These are phyloP conservation scores for Rugonectria rugulosa DNA, from an alignment of 2,329 filamentous ascomycete genomes.

Conservation along the genomic window DNA sequence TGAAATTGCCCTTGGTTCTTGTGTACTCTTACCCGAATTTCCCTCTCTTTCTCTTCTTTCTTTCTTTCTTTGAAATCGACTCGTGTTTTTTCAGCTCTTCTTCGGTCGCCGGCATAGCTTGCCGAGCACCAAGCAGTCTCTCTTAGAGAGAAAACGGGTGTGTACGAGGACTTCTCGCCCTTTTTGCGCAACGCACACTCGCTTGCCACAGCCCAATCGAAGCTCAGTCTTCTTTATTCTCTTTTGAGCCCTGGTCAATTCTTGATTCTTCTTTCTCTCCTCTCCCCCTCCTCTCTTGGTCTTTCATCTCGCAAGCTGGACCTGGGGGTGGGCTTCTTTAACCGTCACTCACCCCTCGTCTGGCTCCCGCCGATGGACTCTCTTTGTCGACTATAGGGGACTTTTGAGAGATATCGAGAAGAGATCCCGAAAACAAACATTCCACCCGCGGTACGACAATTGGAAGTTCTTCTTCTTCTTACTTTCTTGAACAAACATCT, in stretches of 20 bases:
- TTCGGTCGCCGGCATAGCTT: not conserved
- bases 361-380: too few species aligned
- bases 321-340: too few species aligned
- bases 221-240: not conserved
- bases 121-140: not conserved
- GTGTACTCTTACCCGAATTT: not conserved
- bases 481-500: too few species aligned
- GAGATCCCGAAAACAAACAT: too few species aligned
- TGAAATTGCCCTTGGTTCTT: not conserved
- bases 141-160: not conserved
- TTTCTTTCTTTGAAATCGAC: not conserved
- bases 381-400: too few species aligned
- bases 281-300: not conserved
- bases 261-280: not conserved
- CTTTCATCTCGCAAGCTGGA: not conserved
- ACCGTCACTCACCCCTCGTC: too few species aligned
- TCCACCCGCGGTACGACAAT: too few species aligned
- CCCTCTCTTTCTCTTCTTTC: not conserved
- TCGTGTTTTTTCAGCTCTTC: too few species aligned
- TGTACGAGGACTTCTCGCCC: not conserved
- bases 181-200: not conserved
- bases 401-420: too few species aligned
- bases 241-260: not conserved
- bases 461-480: not conserved
- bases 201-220: not conserved